Conservation (phyloP, 2,329 filamentous ascomycete species). For the Penicillium sp. region DNA sequence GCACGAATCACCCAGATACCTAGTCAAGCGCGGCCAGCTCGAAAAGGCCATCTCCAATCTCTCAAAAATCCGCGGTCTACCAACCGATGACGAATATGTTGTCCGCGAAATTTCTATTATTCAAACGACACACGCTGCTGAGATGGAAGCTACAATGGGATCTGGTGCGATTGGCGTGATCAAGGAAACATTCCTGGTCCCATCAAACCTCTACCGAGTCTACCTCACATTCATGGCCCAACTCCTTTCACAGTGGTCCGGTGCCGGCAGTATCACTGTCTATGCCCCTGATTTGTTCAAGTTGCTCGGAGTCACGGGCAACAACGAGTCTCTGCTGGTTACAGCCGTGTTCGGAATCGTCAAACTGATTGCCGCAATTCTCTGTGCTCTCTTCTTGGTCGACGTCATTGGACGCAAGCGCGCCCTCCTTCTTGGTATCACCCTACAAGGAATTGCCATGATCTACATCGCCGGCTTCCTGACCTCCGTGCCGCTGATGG, state of each 20-base stretch:
- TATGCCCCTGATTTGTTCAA: constrained; percentile 74
- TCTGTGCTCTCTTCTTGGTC: constrained; percentile 75
- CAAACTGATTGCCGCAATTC: constrained; percentile 66
- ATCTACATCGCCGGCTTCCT: constrained; percentile 63
- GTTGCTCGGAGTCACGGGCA: constrained; percentile 68
- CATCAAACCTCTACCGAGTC: constrained; percentile 69
- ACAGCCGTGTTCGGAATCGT: constrained; percentile 75
- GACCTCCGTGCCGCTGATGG: constrained; percentile 59
- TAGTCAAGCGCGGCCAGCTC: constrained; percentile 63
- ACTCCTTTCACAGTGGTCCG: constrained; percentile 72
- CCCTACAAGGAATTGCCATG: constrained; percentile 61
- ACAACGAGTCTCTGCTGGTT: constrained; percentile 67
- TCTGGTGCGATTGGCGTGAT: constrained; percentile 64
- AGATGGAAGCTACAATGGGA: constrained; percentile 69
- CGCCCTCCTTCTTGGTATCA: constrained; percentile 61
- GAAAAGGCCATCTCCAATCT: constrained; percentile 52
- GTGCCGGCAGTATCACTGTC: constrained; percentile 71
- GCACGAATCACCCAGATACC: constrained; percentile 68
- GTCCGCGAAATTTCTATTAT: constrained; percentile 64
- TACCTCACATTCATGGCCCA: constrained; percentile 69
- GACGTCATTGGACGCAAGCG: constrained; percentile 76
- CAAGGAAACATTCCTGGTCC: constrained; percentile 67
- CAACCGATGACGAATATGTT: constrained; percentile 62
- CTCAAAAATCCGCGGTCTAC: constrained; percentile 57
- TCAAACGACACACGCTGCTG: constrained; percentile 64